Percentiles rank a stretch among this genome's conserved stretches.
These are phyloP conservation scores for Phyllosticta capitalensis DNA, from an alignment of 2,329 filamentous ascomycete genomes.

Conservation along the genomic window DNA sequence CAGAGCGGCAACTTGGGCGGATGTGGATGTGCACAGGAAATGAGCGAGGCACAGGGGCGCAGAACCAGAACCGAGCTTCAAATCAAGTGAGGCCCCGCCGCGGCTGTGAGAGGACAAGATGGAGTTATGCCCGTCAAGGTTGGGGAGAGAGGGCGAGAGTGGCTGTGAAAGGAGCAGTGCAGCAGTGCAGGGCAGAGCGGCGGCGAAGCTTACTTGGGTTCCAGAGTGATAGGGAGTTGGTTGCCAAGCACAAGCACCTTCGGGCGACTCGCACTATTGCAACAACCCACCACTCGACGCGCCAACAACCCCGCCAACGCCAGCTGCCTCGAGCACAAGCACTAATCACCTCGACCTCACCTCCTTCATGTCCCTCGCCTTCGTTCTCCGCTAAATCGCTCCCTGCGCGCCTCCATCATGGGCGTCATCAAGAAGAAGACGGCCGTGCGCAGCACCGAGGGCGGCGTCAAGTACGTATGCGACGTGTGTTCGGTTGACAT, in stretches of 20 bases:
- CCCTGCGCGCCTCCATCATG: slow-evolving; percentile 44
- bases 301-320: background rate
- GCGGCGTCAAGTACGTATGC: slow-evolving; percentile 77
- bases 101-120: background rate
- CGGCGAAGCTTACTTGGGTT: background rate
- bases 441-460: slow-evolving; percentile 72
- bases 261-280: background rate
- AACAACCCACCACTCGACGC: background rate
- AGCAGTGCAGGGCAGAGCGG: background rate
- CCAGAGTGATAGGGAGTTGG: background rate
- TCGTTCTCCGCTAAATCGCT: background rate
- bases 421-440: slow-evolving; percentile 96
- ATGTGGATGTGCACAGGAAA: background rate
- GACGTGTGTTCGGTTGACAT: slow-evolving; percentile 96
- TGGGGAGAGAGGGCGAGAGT: background rate
- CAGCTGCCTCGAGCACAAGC: background rate
- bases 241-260: background rate
- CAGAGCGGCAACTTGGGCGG: background rate
- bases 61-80: background rate
- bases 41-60: background rate
- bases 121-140: background rate
- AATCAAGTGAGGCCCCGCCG: background rate
- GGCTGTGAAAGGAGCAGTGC: background rate
- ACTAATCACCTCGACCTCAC: background rate
- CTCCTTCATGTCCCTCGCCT: background rate